Evolutionary conservation across 176 grass and related monocot species (phyloP), one percentile per base, ranked within the genome.

Genomic region (Dendrocalamus sinicus): DNA sequence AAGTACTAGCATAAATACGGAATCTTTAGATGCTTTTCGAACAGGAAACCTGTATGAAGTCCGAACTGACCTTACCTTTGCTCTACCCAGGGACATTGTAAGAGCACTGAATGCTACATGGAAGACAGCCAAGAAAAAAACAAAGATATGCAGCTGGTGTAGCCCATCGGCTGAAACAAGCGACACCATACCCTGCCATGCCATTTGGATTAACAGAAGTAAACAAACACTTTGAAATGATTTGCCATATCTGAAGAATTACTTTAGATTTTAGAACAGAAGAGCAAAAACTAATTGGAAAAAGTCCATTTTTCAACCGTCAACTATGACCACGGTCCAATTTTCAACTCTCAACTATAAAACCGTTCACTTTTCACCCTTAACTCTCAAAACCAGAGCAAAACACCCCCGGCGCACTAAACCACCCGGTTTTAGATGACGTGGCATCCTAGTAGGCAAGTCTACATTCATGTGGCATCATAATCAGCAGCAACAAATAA

Each of bases 51-150:
- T 50, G 68, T n/a, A 76, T n/a, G 9, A 30, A 37, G 5, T 51
- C 16, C 4, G 55, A 60, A 64, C 45, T 52, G 4, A 62, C 61
- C 59, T 22, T 72, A 98, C 96, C 93, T 98, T 98, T 52, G 88
- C 83, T 91, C 92, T 95, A 78, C 93, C 91, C 23, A 98, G 75
- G 37, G 67, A 83, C 93, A 98, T 98, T 45, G 84, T 90, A 62
- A 93, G 43, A 67, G 82, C 92, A 81, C 90, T 98, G 75, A 89
- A 95, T 6, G 69, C 63, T 8, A 98, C 92, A 79, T 98, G 96
- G 86, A 92, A 77, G 82, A 95, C 84, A 6, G 96, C 96, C 88
- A 98, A 74, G 88, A 98, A 95, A 70, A 98, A 98, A 37, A 98
- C 82, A 73, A 98, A 92, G 71, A 98, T 86, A 41, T 98, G 96